Base-by-base conservation (phyloP, 495 filamentous ascomycete species). In the Ascodesmis nigricans region DNA sequence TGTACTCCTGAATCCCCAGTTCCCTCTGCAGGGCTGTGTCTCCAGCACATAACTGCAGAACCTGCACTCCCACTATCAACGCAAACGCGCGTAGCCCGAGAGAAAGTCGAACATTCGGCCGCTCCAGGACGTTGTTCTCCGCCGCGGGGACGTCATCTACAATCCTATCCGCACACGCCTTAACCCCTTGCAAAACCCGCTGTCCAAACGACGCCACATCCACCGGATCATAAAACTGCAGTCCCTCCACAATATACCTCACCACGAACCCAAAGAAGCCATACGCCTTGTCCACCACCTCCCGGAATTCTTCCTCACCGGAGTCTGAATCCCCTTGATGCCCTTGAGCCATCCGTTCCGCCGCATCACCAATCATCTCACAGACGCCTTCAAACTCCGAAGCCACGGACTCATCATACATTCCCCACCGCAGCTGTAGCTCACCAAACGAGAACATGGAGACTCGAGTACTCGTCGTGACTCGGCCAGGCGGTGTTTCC, bases 361-460 rank as follows among this genome's bases (percentile, higher is more conserved):
- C 56, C 24, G 44, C 50, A 13, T 46, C 42, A 9, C 65, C 49
- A 14, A 69, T 47, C 27, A 64, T 58, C 6, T 57, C 34, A 34
- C 57, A 54, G 18, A 67, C 54, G 9, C 41, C 46, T 8, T 63
- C 39, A 35, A 69, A 65, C 40, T 82, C 69, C 1, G 75, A 73
- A 7, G 73, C 73, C 2, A 73, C 64, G 21, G 48, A 53, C 5
- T 78, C 76, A 34, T 75, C 63, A 73, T 80, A 90, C 2, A 50
- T 32, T 9, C 66, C 68, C 77, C 78, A 87, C 31, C 55, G 54
- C 28, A 75, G 53, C 0, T 38, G 46, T 35, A 58, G 60, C 19
- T 67, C 60, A 9, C 60, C 63, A 18, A 73, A 47, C 2, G 43
- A 23, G 23, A 72, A 60, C 24, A 42, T 37, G 3, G 45, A 46